A percentile compares a stretch with the other conserved stretches of the same genome.
Conservation (phyloP, 352 stramenopile genomes). For the Pythium pyrilobum region DNA sequence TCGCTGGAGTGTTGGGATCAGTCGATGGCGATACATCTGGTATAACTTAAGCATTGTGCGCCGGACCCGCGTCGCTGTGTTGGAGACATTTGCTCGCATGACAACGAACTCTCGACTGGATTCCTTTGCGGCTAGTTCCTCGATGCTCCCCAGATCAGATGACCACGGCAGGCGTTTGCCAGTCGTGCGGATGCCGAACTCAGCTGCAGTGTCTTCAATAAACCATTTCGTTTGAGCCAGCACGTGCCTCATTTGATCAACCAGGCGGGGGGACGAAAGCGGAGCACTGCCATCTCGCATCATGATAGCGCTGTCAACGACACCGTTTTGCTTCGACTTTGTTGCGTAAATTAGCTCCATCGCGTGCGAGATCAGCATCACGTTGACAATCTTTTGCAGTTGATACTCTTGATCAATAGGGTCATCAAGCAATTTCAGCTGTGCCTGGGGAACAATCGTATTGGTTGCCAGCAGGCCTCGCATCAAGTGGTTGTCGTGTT, state of each 20-base stretch:
- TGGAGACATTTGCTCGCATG: constrained; percentile 42
- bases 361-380: constrained; percentile 33
- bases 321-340: neutral
- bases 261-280: constrained; percentile 12
- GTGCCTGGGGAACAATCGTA: constrained; percentile 20
- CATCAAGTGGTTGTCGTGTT: constrained; percentile 33
- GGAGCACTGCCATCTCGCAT: constrained; percentile 10
- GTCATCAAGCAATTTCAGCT: constrained; percentile 25
- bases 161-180: constrained; percentile 44
- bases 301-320: neutral
- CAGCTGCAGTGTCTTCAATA: constrained; percentile 41
- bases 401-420: constrained; percentile 40
- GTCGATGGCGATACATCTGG: constrained; percentile 34
- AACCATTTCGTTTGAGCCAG: constrained; percentile 44
- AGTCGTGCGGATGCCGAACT: constrained; percentile 35
- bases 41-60: constrained; percentile 58
- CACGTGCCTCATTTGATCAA: constrained; percentile 34
- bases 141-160: constrained; percentile 14
- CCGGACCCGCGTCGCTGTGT: constrained; percentile 41
- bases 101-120: constrained; percentile 23
- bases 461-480: constrained; percentile 38
- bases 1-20: constrained; percentile 48
- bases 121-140: constrained; percentile 2
- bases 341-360: constrained; percentile 34
- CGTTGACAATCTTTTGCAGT: constrained; percentile 43